These are phyloP conservation scores for Rhizoclosmatium sp. DNA, from an alignment of 192 early-diverging fungal genomes.

Conservation along the genomic window DNA sequence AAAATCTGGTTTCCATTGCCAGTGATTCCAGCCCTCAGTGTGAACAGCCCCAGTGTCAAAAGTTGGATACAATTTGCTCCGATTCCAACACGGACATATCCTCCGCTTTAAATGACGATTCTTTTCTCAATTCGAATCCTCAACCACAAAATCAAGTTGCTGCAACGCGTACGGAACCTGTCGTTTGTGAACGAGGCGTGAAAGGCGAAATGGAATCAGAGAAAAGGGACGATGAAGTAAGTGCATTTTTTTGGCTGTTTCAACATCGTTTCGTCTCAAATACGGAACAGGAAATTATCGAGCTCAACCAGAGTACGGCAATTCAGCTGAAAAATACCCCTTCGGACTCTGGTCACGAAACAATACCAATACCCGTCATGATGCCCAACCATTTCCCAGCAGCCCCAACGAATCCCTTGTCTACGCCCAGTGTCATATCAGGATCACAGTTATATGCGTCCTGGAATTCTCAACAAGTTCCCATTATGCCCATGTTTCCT, in stretches of 20 bases:
- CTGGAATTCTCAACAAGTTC: neutral
- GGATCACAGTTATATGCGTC: neutral
- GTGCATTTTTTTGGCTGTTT: too few species aligned
- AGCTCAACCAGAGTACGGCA: neutral
- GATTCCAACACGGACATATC: too few species aligned
- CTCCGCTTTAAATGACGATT: neutral
- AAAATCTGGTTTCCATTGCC: too few species aligned
- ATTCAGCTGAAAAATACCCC: neutral
- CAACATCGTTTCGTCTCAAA: neutral
- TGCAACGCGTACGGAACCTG: neutral
- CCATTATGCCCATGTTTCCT: neutral
- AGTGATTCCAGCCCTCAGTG: too few species aligned
- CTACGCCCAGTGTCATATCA: neutral
- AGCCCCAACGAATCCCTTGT: neutral
- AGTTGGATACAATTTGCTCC: too few species aligned
- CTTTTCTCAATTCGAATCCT: neutral
- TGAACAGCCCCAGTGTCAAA: too few species aligned
- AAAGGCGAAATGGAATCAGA: too few species aligned
- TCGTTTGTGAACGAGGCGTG: neutral
- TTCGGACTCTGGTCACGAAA: neutral
- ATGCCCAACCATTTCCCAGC: neutral
- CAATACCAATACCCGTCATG: neutral
- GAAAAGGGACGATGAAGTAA: too few species aligned
- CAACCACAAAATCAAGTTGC: neutral
- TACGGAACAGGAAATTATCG: constrained; percentile 3